Evolutionary conservation across 352 stramenopile species (phyloP), one percentile per base, ranked within the genome.

Genomic region (Phytophthora hybrid): DNA sequence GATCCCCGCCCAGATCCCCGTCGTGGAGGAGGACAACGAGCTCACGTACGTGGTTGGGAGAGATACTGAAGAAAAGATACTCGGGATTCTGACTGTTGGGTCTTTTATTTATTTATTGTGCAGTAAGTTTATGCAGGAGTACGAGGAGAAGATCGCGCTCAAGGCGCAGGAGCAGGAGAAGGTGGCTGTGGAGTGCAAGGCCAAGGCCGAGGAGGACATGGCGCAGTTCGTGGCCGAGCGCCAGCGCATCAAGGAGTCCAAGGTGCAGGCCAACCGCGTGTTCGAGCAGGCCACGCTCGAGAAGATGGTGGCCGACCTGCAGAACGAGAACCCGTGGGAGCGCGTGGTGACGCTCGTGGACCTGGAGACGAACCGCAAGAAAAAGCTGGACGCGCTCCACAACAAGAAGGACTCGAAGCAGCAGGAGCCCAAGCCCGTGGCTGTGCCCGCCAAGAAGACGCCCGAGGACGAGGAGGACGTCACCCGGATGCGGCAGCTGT

Each of bases 241-340:
- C 31, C 85, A 93, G 59, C 84, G 84, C 52, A 91, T 95, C 47
- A 94, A 97, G 66, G 93, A 98, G 76, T 80, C 85, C 14, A 97
- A 97, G 79, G 94, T 98, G 88, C 82, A 91, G 70, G 88, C 94
- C 46, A 99, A 99, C 78, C 91, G 95, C 66, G 88, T 93, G 65
- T 92, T 97, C 61, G 95, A 99, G 69, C 94, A 98, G 79, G 91
- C 93, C 16, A 98, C 97, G 49, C 79, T 99, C 56, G 95, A 99
- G 81, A 97, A 97, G 64, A 96, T 99, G 76, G 94, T 96, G 66
- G 93, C 92, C 9, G 94, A 99, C 72, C 78, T 99, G 56, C 89
- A 98, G 76, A 98, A 93, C 81, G 93, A 98, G 65, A 98, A 98
- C 83, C 92, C 86, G 59, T 99, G 93, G 93, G 93, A 99, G 73